Base-by-base conservation (phyloP, 176 grass and related monocot genomes). In the Juncus effusus region DNA sequence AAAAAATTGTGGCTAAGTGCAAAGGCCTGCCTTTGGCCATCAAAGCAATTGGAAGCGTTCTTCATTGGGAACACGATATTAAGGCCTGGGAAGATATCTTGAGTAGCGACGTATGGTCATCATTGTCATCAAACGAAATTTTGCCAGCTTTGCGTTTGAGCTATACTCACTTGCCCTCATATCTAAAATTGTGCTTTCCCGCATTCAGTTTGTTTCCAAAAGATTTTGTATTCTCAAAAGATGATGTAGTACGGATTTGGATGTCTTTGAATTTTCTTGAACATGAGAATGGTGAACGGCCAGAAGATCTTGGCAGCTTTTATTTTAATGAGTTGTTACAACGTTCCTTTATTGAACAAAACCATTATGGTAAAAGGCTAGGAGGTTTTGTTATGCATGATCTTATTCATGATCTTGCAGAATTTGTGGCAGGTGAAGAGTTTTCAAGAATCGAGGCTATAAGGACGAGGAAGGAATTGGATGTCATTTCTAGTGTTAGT, bases 1-100 rank as follows among this genome's bases (percentile, higher is more conserved):
- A 13, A 42, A 38, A n/a, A 36, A 62, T 83, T 61, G 61, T 52
- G 10, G 13, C 39, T 45, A 78, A 63, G 7, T 6, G 16, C 47
- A 65, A 54, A 16, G 81, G 81, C 1, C 37, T 83, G 50, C 81
- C 81, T 7, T 62, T 78, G 45, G 81, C 62, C 3, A 47, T 78
- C 7, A 74, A 13, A 68, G 54, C 59, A 58, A 36, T 83, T 36
- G 81, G 68, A 3, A 60, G 61, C 56, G 2, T 55, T 7, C 51
- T 83, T 3, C 54, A 54, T 1, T 78, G 47, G 3, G 81, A 74
- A 54, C 16, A 10, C 13, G 2, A 59, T 35, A 42, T 58, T 51
- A 45, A n/a, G 38, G 61, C 39, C 7, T 74, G 81, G 68, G 28
- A 35, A 13, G 61, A 11, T 4, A 44, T 78, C 10, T 41, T 63